Percentiles rank a stretch among this genome's conserved stretches.
phyloP scores from a whole-genome alignment of 495 filamentous ascomycete species.

The Neurospora sp. region DNA sequence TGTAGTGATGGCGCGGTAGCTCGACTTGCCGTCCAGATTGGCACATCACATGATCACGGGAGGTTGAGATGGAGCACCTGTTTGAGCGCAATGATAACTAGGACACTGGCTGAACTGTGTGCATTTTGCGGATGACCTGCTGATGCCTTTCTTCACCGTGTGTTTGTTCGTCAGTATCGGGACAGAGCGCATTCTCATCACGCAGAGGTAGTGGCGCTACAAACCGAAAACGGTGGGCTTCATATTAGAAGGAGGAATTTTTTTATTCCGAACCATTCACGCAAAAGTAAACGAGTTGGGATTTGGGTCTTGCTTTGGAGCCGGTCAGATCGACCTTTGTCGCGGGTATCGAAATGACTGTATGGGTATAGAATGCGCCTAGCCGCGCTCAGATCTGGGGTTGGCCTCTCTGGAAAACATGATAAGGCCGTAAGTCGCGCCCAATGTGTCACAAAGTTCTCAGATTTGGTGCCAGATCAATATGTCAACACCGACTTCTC shows the following conservation, averaged over 20 bases:
- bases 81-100: not conserved
- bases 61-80: not conserved
- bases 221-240: not conserved
- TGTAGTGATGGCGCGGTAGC: not conserved
- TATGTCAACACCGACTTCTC: not conserved
- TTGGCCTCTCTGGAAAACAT: not conserved
- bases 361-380: not conserved
- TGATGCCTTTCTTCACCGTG: not conserved
- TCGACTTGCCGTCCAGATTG: not conserved
- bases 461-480: not conserved
- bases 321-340: not conserved
- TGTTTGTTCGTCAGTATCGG: not conserved
- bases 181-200: not conserved
- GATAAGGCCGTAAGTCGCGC: not conserved
- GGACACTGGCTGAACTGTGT: not conserved
- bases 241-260: not conserved
- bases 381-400: not conserved
- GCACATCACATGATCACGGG: not conserved
- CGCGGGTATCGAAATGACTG: not conserved
- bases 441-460: not conserved
- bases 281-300: not conserved
- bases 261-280: not conserved
- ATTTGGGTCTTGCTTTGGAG: not conserved
- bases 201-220: not conserved
- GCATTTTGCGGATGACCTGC: not conserved